Evolutionary conservation across 2,329 filamentous ascomycete genomes (phyloP).

Genomic region (Bipolaris cookei): DNA sequence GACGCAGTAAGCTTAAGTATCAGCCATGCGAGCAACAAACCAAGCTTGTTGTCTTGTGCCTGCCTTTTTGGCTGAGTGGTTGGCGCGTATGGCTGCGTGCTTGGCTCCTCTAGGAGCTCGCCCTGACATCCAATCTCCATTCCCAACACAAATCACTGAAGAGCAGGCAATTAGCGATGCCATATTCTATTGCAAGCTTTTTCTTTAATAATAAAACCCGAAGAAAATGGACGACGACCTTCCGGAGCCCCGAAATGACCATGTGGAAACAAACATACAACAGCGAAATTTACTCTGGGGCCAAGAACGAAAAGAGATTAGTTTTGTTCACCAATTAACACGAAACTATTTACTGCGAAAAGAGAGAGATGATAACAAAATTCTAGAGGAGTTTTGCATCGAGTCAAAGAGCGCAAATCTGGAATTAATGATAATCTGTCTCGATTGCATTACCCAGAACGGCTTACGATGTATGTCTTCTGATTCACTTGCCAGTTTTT

Average conservation of each 20-base stretch:
- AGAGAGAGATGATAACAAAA: conserved; percentile 1
- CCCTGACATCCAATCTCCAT: background rate
- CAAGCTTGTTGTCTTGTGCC: no score
- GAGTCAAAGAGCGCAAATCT: background rate
- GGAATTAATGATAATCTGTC: background rate
- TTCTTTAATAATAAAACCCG: conserved; percentile 31
- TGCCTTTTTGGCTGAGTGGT: no score
- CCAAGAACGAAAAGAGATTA: conserved; percentile 30
- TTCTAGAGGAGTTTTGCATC: conserved; percentile 13
- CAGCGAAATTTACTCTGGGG: no score
- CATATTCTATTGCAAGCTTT: conserved; percentile 11
- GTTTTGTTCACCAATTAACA: conserved; percentile 39
- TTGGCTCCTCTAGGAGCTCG: no score
- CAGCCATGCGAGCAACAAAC: no score
- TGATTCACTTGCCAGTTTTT: no score
- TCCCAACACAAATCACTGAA: background rate
- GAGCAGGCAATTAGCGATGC: background rate
- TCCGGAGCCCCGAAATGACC: no score
- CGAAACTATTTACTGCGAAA: conserved; percentile 37
- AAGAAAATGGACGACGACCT: background rate
- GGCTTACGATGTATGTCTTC: background rate
- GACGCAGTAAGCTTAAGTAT: no score
- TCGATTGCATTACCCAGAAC: background rate
- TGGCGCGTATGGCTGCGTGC: no score
- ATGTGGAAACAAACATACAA: no score